Conservation (phyloP, 768 basidiomycete genomes). For the Rhodosporidiobolus sp. region DNA sequence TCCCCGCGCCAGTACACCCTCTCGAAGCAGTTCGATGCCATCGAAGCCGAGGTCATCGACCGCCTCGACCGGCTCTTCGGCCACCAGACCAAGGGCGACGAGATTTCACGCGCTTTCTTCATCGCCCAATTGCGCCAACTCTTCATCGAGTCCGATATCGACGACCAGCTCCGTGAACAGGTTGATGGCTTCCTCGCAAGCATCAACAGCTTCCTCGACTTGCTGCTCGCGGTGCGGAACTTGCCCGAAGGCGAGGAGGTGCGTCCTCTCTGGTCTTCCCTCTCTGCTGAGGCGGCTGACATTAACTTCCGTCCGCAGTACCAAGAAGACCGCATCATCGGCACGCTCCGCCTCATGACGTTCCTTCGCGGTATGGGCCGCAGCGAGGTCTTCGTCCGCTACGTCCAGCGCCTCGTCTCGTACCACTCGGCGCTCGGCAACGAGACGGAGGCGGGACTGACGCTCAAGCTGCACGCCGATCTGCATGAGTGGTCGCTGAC, state of each 20-base stretch:
- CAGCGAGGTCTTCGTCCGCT: constrained; percentile 88
- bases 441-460: constrained; percentile 87
- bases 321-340: constrained; percentile 89
- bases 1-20: constrained; percentile 73
- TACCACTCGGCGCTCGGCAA: constrained; percentile 66
- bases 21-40: constrained; percentile 76
- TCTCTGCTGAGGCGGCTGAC: neutral
- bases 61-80: constrained; percentile 88
- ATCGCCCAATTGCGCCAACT: constrained; percentile 80
- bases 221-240: constrained; percentile 78
- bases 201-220: constrained; percentile 86
- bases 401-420: constrained; percentile 89
- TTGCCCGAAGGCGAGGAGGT: constrained; percentile 84
- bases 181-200: constrained; percentile 81
- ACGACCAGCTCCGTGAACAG: constrained; percentile 70
- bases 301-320: constrained; percentile 50
- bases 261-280: neutral
- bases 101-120: constrained; percentile 72
- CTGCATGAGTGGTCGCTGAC: constrained; percentile 85
- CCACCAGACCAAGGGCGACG: constrained; percentile 70
- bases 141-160: constrained; percentile 80
- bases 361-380: constrained; percentile 88
- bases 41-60: constrained; percentile 88
- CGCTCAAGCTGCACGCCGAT: constrained; percentile 88
- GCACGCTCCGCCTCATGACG: constrained; percentile 60